A percentile compares a stretch with the other conserved stretches of the same genome.
Evolutionary conservation across 2,329 filamentous ascomycete genomes (phyloP).

Genomic region (Sarocladium kiliense): DNA sequence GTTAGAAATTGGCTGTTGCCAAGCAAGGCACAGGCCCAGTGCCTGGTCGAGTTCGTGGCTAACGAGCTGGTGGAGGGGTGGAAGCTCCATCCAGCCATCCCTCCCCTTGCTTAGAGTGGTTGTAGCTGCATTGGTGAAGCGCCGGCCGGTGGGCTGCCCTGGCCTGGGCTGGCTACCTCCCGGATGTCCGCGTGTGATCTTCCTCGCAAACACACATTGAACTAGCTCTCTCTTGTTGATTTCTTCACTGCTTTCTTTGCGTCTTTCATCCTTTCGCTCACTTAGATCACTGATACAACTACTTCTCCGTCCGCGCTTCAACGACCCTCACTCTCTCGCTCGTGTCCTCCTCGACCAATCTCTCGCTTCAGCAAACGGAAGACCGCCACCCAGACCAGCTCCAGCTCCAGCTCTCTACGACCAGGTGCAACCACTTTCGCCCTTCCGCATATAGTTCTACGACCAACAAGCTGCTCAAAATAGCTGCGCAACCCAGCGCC

Average conservation of each 20-base stretch:
- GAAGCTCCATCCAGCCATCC: no score
- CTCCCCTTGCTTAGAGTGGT: no score
- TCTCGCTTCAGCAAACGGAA: no score
- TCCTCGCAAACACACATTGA: neutral
- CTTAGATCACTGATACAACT: neutral
- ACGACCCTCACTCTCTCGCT: no score
- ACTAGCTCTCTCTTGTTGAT: neutral
- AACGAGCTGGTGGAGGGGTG: no score
- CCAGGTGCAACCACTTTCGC: neutral
- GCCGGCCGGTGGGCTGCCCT: neutral
- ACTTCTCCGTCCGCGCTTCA: no score
- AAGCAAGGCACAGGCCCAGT: neutral
- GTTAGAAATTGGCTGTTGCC: neutral
- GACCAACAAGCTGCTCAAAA: neutral
- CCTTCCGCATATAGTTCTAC: neutral
- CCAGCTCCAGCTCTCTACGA: no score
- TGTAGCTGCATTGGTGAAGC: neutral
- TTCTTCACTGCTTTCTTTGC: neutral
- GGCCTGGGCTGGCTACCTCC: conserved; percentile 2
- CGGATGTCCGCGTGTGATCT: conserved; percentile 4
- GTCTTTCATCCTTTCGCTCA: neutral
- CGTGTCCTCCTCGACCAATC: no score
- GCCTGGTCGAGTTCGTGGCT: no score
- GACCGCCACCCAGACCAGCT: no score
- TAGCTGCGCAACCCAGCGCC: neutral